Base-by-base conservation (phyloP, 164 flowering plant species). In the Stephania yunnanensis region DNA sequence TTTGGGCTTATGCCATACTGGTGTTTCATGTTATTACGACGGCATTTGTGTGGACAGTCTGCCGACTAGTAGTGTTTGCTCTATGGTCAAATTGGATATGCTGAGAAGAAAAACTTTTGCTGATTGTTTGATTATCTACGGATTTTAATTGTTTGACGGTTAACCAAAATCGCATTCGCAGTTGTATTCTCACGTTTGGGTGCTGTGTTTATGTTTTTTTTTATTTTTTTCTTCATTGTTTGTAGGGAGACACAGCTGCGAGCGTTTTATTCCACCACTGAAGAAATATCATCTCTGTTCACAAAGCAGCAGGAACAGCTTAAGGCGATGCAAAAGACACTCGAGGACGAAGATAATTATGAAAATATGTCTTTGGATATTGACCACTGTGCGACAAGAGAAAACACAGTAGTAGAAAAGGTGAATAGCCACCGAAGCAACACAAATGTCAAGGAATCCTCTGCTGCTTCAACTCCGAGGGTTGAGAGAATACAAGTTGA, bases 211-310 rank as follows among this genome's bases (percentile, higher is more conserved):
- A 4, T 46, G 30, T 11, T 71, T 50, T 22, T 36, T 29, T 7
- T 58, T 42, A 17, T 31, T 68, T 20, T 19, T 69, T 10, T 66
- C 17, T 71, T 50, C 45, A 71, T 77, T 55, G 20, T 44, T n/a
- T 87, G 85, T 84, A 96, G 99, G 81, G 99, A 96, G 83, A 92
- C 97, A 12, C 99, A 96, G 78, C 84, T 96, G 53, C 92, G 99
- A 55, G 89, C 99, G 74, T 96, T 94, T 82, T 96, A 96, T 81
- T 94, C 99, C 45, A 96, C 99, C 1, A 96, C 99, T 0, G 99
- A 91, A 86, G 98, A 94, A 85, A 96, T 96, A 46, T 84, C 91
- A 1, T 76, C 75, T 64, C 74, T 96, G 66, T 91, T 94, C 73
- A 78, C 87, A 15, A 94, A 91, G 87, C 99, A 96, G 87, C 98